These are phyloP conservation scores for Lolium multiflorum DNA, from an alignment of 176 grass and related monocot genomes.

Conservation along the genomic window DNA sequence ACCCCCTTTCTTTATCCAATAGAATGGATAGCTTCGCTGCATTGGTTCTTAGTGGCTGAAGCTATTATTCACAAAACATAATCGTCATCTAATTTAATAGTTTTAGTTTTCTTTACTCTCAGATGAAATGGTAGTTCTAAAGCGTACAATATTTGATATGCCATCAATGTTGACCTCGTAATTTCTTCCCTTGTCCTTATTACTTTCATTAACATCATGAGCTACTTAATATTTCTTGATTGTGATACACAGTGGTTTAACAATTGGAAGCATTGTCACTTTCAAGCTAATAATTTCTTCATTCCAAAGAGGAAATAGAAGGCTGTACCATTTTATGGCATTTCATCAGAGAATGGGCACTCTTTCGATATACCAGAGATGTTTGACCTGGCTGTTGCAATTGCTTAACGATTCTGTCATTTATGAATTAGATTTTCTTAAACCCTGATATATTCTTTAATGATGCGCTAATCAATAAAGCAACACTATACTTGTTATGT, in stretches of 20 bases:
- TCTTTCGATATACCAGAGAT: not conserved
- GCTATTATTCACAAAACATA: not conserved
- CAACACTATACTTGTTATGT: not conserved
- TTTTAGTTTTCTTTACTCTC: not conserved
- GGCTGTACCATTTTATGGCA: not conserved
- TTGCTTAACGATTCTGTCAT: not conserved
- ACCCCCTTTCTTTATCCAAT: not conserved
- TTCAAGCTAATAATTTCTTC: constrained; percentile 16
- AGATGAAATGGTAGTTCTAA: not conserved
- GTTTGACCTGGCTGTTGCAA: constrained; percentile 5
- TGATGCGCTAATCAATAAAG: not conserved
- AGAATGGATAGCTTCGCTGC: not conserved
- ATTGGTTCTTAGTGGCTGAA: not conserved
- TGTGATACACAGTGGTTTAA: not conserved
- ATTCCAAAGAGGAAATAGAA: not conserved
- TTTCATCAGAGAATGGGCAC: constrained; percentile 6
- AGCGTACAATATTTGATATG: not conserved
- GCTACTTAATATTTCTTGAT: constrained; percentile 2
- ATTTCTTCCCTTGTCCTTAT: not conserved
- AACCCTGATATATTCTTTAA: not conserved
- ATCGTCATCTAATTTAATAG: not conserved
- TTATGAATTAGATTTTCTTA: constrained; percentile 4
- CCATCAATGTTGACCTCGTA: not conserved
- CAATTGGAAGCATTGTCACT: not conserved
- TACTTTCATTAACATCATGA: not conserved